These are phyloP conservation scores for Epichloe coenophiala DNA, from an alignment of 2,329 filamentous ascomycete genomes.

Conservation along the genomic window DNA sequence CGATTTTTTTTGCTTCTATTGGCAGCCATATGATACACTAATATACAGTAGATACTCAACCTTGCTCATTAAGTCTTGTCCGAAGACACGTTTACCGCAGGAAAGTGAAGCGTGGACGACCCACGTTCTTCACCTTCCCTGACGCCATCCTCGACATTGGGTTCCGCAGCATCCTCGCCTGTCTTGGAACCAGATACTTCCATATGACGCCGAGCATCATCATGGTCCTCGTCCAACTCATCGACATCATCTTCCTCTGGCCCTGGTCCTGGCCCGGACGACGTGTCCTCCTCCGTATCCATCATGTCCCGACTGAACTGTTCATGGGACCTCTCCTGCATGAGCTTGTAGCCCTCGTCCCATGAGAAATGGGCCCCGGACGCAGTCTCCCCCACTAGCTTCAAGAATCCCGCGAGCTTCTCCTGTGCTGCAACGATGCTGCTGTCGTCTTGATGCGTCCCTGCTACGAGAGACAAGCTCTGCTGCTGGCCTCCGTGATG, in stretches of 20 bases:
- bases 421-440: background rate
- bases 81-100: background rate
- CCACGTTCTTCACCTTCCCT: too few species aligned
- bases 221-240: background rate
- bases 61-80: background rate
- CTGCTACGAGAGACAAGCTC: slow-evolving; percentile 29
- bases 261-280: background rate
- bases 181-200: too few species aligned
- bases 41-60: background rate
- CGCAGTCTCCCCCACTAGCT: slow-evolving; percentile 16
- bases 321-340: slow-evolving; percentile 15
- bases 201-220: background rate
- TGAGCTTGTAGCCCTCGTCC: slow-evolving; percentile 17
- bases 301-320: slow-evolving; percentile 15
- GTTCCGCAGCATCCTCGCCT: too few species aligned
- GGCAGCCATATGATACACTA: background rate
- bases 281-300: slow-evolving; percentile 7
- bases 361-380: slow-evolving; percentile 21
- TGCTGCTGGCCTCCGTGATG: slow-evolving; percentile 36
- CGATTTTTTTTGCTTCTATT: background rate
- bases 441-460: background rate
- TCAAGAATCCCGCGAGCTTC: slow-evolving; percentile 11
- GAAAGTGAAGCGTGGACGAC: too few species aligned
- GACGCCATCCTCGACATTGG: too few species aligned
- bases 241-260: background rate